phyloP scores from a whole-genome alignment of 495 filamentous ascomycete genomes.

The Penicillium samsonianum region DNA sequence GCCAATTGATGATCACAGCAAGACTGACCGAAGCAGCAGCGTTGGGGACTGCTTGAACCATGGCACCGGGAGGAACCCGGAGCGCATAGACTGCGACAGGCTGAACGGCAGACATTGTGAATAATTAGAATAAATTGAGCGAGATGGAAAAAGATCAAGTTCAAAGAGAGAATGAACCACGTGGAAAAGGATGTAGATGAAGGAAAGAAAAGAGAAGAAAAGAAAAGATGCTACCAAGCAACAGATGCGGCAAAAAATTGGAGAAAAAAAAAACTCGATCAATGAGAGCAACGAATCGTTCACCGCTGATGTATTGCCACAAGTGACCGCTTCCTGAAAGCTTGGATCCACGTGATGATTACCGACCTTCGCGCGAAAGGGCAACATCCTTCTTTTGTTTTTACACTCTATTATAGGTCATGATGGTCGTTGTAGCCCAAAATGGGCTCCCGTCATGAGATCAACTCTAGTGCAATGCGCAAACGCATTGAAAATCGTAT shows the following conservation, averaged over 20 bases:
- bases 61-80: slow-evolving; percentile 74
- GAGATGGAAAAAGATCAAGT: slow-evolving; percentile 10
- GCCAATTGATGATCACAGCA: slow-evolving; percentile 17
- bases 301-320: slow-evolving; percentile 29
- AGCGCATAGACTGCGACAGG: slow-evolving; percentile 89
- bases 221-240: slow-evolving; percentile 31
- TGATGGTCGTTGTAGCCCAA: slow-evolving; percentile 33
- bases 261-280: slow-evolving; percentile 22
- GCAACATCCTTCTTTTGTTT: background rate
- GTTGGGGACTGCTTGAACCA: slow-evolving; percentile 72
- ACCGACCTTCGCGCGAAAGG: slow-evolving; percentile 12
- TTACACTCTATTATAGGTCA: slow-evolving; percentile 21
- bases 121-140: slow-evolving; percentile 2
- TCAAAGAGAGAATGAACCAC: slow-evolving; percentile 28
- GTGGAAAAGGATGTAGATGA: slow-evolving; percentile 29
- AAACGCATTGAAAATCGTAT: slow-evolving; percentile 78
- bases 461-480: slow-evolving; percentile 72
- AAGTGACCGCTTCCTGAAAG: slow-evolving; percentile 24
- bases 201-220: slow-evolving; percentile 20
- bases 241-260: slow-evolving; percentile 15
- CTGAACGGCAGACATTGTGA: slow-evolving; percentile 57
- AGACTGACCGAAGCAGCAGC: slow-evolving; percentile 79
- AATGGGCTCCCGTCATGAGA: slow-evolving; percentile 81
- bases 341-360: slow-evolving; percentile 20
- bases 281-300: slow-evolving; percentile 15